A percentile compares a stretch with the other conserved stretches of the same genome.
Conservation (phyloP, 176 grass and related monocot genomes). For the Triticum dicoccoides region DNA sequence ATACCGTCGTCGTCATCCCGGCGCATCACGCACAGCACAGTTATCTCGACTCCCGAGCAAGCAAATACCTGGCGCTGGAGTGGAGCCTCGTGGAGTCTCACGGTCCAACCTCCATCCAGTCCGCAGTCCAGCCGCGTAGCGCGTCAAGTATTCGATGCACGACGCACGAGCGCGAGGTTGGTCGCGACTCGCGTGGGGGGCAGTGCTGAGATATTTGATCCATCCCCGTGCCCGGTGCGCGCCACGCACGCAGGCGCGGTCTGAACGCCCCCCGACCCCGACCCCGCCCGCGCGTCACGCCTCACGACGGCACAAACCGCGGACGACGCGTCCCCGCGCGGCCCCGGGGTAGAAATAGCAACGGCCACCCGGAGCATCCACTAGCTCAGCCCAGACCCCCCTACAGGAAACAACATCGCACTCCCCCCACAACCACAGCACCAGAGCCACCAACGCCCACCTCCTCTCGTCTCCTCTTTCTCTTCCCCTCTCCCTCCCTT, state of each 20-base stretch:
- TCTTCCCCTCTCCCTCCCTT: too few species aligned
- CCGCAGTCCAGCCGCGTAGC: not conserved
- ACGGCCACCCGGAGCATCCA: not conserved
- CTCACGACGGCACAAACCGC: slow-evolving; percentile 17
- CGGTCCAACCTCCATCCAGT: not conserved
- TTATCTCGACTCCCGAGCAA: not conserved
- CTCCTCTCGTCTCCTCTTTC: too few species aligned
- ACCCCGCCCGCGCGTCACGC: slow-evolving; percentile 16
- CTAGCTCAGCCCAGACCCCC: not conserved
- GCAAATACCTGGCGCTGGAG: not conserved
- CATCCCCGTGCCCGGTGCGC: not conserved
- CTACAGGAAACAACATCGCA: slow-evolving; percentile 39
- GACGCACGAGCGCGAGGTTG: not conserved
- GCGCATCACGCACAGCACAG: not conserved
- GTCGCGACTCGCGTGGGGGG: not conserved
- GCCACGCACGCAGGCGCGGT: slow-evolving; percentile 6
- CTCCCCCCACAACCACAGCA: not conserved
- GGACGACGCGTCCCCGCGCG: slow-evolving; percentile 33
- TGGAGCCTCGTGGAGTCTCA: not conserved
- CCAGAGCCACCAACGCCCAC: not conserved
- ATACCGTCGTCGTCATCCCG: not conserved
- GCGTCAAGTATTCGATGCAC: not conserved
- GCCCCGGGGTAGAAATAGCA: slow-evolving; percentile 38
- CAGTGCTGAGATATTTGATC: not conserved
- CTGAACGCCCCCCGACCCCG: slow-evolving; percentile 17